These are phyloP conservation scores for Mucuna pruriens DNA, from an alignment of 306 rosid species.

Conservation along the genomic window DNA sequence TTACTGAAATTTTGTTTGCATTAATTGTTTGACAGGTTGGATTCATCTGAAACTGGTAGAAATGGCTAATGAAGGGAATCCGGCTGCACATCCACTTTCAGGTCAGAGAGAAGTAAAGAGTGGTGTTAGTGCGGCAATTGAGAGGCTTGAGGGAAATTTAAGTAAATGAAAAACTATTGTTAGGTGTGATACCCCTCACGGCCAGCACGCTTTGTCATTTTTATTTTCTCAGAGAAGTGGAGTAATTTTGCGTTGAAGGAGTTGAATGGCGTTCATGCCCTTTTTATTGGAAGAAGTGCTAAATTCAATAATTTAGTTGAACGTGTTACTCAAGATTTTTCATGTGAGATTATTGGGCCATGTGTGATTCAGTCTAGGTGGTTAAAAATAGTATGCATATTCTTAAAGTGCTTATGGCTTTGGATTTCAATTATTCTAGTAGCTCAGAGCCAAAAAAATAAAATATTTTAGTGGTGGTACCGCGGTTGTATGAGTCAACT, in stretches of 20 bases:
- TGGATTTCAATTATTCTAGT: neutral
- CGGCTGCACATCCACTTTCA: slow-evolving; percentile 37
- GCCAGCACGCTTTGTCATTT: neutral
- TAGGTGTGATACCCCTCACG: neutral
- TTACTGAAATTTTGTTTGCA: slow-evolving; percentile 30
- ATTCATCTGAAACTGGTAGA: slow-evolving; percentile 84
- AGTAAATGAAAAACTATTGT: slow-evolving; percentile 54
- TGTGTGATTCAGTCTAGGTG: neutral
- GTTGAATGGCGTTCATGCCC: slow-evolving; percentile 21
- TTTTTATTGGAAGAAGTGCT: neutral
- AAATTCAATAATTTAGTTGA: slow-evolving; percentile 31
- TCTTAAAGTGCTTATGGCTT: neutral
- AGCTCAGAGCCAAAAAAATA: neutral
- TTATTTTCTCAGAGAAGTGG: slow-evolving; percentile 13
- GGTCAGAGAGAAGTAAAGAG: slow-evolving; percentile 62
- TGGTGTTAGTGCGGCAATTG: slow-evolving; percentile 88
- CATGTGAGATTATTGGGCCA: slow-evolving; percentile 9
- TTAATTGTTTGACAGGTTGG: slow-evolving; percentile 73
- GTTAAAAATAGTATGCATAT: neutral
- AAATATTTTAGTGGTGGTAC: neutral
- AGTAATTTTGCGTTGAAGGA: neutral
- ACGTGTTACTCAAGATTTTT: neutral
- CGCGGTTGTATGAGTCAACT: neutral
- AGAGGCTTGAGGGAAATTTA: slow-evolving; percentile 82
- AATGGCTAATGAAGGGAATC: slow-evolving; percentile 76